These are phyloP conservation scores for Cryptomeria japonica DNA, from an alignment of 75 land plant genomes.

Conservation along the genomic window DNA sequence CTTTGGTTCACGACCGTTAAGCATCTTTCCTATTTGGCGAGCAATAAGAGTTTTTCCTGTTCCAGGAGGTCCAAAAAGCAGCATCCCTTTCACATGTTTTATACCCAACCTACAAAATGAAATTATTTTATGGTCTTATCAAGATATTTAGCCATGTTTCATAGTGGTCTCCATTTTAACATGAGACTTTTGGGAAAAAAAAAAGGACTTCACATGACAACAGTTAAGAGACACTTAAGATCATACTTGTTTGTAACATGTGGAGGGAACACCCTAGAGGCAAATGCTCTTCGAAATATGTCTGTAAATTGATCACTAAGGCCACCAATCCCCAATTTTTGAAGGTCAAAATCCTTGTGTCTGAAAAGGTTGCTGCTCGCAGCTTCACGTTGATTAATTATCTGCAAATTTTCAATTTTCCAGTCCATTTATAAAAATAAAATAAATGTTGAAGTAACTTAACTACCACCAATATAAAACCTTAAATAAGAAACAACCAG, in stretches of 20 bases:
- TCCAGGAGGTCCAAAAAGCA: slow-evolving; percentile 98
- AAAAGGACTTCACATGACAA: neutral
- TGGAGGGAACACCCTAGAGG: slow-evolving; percentile 95
- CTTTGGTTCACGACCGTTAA: slow-evolving; percentile 98
- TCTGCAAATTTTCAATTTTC: slow-evolving; percentile 39
- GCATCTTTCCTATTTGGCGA: slow-evolving; percentile 97
- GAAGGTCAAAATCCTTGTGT: slow-evolving; percentile 90
- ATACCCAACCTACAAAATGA: slow-evolving; percentile 77
- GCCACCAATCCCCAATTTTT: slow-evolving; percentile 94
- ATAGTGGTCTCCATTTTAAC: neutral
- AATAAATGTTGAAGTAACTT: neutral
- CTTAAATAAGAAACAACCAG: slow-evolving; percentile 9
- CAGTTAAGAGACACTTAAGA: neutral
- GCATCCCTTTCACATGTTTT: slow-evolving; percentile 95
- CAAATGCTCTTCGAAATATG: slow-evolving; percentile 99
- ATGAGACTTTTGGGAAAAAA: neutral
- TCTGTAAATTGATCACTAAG: slow-evolving; percentile 85
- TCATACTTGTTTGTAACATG: slow-evolving; percentile 83
- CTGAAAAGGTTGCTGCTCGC: slow-evolving; percentile 83
- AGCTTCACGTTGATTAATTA: slow-evolving; percentile 88
- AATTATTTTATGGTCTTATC: neutral
- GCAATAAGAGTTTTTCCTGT: slow-evolving; percentile 99
- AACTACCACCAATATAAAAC: neutral
- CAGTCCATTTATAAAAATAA: neutral
- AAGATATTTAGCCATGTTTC: neutral